phyloP scores from a whole-genome alignment of 83 land plant genomes.

The Thuja plicata region DNA sequence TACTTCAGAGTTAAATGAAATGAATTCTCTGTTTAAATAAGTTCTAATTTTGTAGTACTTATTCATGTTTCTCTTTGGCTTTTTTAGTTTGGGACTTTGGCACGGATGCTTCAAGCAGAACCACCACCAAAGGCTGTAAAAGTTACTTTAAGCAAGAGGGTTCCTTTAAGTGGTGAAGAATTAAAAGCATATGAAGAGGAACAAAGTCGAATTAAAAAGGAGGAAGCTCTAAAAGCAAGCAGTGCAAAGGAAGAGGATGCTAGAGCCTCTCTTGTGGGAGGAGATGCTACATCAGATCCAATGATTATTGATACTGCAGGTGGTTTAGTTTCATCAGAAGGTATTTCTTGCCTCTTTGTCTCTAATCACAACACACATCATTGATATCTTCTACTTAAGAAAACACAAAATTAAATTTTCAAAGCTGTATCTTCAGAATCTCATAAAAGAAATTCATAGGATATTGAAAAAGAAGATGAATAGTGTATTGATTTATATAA shows the following conservation, averaged over 20 bases:
- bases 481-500: not conserved
- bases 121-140: constrained; percentile 97
- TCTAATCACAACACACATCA: not conserved
- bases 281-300: constrained; percentile 29
- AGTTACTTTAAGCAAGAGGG: constrained; percentile 79
- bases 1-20: not conserved
- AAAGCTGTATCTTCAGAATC: not conserved
- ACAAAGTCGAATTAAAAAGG: constrained; percentile 61
- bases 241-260: constrained; percentile 52
- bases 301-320: constrained; percentile 50
- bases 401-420: not conserved
- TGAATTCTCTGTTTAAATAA: not conserved
- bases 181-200: constrained; percentile 88
- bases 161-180: constrained; percentile 89
- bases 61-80: not conserved
- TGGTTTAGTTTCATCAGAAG: constrained; percentile 33
- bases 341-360: constrained; percentile 20
- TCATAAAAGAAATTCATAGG: not conserved
- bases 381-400: not conserved
- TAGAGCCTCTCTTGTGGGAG: constrained; percentile 42
- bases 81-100: constrained; percentile 82
- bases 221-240: constrained; percentile 68
- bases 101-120: constrained; percentile 88
- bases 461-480: not conserved
- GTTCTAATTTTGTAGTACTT: not conserved